Conservation (phyloP, 176 grass and related monocot genomes). For the Poa pratensis region DNA sequence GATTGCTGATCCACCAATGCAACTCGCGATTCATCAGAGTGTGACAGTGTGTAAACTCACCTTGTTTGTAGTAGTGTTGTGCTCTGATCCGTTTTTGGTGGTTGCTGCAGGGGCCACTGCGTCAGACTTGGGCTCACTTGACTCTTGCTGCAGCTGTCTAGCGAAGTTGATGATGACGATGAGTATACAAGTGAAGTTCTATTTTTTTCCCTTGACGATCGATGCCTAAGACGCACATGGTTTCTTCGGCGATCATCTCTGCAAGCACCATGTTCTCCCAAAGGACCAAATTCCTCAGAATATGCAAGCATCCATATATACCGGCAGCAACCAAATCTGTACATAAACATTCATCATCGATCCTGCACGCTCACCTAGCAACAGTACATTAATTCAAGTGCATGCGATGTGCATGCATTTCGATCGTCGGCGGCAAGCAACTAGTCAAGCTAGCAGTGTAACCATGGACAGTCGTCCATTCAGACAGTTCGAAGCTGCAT, state of each 20-base stretch:
- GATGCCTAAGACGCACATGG: not conserved
- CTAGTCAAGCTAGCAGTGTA: not conserved
- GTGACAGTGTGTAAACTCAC: not conserved
- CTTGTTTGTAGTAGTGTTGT: too few relatives aligned
- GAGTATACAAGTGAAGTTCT: not conserved
- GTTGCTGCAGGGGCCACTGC: not conserved
- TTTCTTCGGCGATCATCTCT: slow-evolving; percentile 1
- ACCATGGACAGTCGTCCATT: not conserved
- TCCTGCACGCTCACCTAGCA: not conserved
- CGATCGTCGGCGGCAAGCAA: not conserved
- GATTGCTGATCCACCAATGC: not conserved
- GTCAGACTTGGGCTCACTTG: not conserved
- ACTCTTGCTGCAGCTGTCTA: not conserved
- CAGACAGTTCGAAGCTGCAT: not conserved
- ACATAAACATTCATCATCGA: not conserved
- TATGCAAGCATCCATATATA: not conserved
- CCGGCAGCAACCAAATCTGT: not conserved
- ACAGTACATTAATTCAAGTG: not conserved
- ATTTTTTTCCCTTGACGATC: not conserved
- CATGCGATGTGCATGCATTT: not conserved
- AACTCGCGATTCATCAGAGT: not conserved
- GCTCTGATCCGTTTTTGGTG: not conserved
- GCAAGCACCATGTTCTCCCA: not conserved
- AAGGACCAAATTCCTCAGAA: slow-evolving; percentile 31
- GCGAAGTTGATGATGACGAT: not conserved